Conservation (phyloP, 2,329 filamentous ascomycete genomes). For the Aspergillus uvarum region DNA sequence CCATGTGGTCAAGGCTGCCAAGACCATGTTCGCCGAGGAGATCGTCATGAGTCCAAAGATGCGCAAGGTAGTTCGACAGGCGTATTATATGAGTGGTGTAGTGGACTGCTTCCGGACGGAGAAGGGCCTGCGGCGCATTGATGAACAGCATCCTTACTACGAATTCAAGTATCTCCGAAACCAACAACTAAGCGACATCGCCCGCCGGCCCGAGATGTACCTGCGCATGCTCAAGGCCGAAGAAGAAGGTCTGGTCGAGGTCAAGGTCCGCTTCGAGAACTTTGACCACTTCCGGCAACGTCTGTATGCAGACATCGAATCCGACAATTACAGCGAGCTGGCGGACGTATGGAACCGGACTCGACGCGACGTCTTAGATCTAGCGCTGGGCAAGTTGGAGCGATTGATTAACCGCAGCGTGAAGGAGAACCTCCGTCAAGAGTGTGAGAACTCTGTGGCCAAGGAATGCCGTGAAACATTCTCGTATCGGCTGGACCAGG, state of each 20-base stretch:
- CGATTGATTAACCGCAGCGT: slow-evolving; percentile 84
- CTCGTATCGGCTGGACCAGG: slow-evolving; percentile 86
- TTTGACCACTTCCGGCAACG: slow-evolving; percentile 73
- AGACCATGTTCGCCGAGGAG: slow-evolving; percentile 88
- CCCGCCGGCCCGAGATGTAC: slow-evolving; percentile 82
- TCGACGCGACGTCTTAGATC: slow-evolving; percentile 78
- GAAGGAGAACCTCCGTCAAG: slow-evolving; percentile 89
- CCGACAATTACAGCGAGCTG: slow-evolving; percentile 91
- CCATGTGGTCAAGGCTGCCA: slow-evolving; percentile 74
- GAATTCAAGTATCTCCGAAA: slow-evolving; percentile 96
- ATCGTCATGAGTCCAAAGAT: slow-evolving; percentile 83
- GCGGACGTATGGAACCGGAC: slow-evolving; percentile 94
- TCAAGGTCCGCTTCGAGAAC: slow-evolving; percentile 74
- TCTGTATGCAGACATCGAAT: slow-evolving; percentile 80
- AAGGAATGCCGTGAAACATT: slow-evolving; percentile 86
- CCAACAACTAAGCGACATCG: slow-evolving; percentile 78
- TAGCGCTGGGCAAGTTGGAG: slow-evolving; percentile 78
- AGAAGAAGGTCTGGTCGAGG: slow-evolving; percentile 86
- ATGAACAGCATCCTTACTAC: slow-evolving; percentile 93
- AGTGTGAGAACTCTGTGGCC: slow-evolving; percentile 91
- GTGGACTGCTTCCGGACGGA: slow-evolving; percentile 90
- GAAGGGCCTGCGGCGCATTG: slow-evolving; percentile 89
- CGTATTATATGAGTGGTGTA: slow-evolving; percentile 78
- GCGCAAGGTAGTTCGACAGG: slow-evolving; percentile 79
- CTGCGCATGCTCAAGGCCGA: slow-evolving; percentile 97